Conservation (phyloP, 805 yeast species). For the Myxozyma geophila region DNA sequence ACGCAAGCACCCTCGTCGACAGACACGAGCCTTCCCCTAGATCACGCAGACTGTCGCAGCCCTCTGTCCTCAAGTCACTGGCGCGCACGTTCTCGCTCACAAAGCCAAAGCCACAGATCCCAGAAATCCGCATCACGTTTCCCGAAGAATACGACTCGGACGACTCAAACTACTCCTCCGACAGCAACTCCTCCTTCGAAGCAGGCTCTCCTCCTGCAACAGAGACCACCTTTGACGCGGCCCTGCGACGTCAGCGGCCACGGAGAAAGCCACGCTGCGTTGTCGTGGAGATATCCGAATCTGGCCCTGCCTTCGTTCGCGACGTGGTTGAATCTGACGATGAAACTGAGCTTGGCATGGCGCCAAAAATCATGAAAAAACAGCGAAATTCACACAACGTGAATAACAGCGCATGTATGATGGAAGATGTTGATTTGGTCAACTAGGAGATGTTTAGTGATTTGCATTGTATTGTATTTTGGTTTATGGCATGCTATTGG, state of each 20-base stretch:
- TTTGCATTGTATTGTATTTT: neutral
- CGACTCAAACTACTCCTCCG: slow-evolving; percentile 7
- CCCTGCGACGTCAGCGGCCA: neutral
- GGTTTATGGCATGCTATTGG: neutral
- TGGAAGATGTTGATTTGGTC: slow-evolving; percentile 12
- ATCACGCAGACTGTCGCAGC: neutral
- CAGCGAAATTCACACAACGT: neutral
- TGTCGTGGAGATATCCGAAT: slow-evolving; percentile 31
- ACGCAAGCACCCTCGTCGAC: slow-evolving; percentile 13
- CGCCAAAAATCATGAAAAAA: neutral
- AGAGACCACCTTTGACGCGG: neutral
- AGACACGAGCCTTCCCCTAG: neutral
- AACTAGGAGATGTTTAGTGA: neutral
- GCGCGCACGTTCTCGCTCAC: slow-evolving; percentile 13
- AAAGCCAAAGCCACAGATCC: slow-evolving; percentile 7
- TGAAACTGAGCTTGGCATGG: neutral
- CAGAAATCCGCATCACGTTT: slow-evolving; percentile 33
- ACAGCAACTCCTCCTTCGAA: slow-evolving; percentile 2
- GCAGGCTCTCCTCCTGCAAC: neutral
- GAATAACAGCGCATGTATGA: too few species aligned
- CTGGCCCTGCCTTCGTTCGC: slow-evolving; percentile 34
- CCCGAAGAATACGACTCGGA: slow-evolving; percentile 26
- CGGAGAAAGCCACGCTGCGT: slow-evolving; percentile 26
- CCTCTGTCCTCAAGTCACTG: neutral
- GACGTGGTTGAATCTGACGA: slow-evolving; percentile 26